phyloP scores from a whole-genome alignment of 2,329 filamentous ascomycete genomes.

The Nectriaceae sp. region DNA sequence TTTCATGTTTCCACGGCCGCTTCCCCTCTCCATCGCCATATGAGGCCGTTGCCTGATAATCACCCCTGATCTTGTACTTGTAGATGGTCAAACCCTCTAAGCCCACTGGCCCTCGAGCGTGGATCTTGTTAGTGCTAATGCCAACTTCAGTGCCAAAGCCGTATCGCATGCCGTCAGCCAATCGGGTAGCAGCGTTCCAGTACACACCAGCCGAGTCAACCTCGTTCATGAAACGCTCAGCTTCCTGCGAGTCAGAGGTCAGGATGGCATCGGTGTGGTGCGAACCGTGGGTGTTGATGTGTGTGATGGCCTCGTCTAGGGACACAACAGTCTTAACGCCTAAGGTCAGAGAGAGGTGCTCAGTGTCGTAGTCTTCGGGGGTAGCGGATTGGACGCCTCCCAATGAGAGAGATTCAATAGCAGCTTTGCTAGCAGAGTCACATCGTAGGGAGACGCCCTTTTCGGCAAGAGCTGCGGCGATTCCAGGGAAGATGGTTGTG shows the following conservation, averaged over 20 bases:
- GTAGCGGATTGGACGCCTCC: slow-evolving; percentile 63
- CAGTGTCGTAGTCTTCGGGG: slow-evolving; percentile 78
- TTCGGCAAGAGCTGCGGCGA: slow-evolving; percentile 72
- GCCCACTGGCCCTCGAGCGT: slow-evolving; percentile 89
- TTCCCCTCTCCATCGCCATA: slow-evolving; percentile 69
- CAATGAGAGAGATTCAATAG: slow-evolving; percentile 51
- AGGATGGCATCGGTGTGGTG: slow-evolving; percentile 94
- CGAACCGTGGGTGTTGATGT: slow-evolving; percentile 91
- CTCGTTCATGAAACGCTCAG: slow-evolving; percentile 79
- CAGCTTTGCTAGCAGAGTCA: slow-evolving; percentile 68
- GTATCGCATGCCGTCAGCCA: slow-evolving; percentile 95
- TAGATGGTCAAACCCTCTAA: slow-evolving; percentile 95
- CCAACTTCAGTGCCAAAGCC: slow-evolving; percentile 98
- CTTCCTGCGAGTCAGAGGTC: slow-evolving; percentile 66
- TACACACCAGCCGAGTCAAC: slow-evolving; percentile 92
- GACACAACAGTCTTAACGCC: slow-evolving; percentile 77
- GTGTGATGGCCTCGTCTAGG: slow-evolving; percentile 72
- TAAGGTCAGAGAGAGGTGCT: slow-evolving; percentile 83
- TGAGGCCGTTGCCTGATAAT: slow-evolving; percentile 77
- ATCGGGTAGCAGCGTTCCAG: slow-evolving; percentile 94
- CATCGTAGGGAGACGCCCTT: slow-evolving; percentile 84
- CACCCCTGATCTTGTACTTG: slow-evolving; percentile 87
- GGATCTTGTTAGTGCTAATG: slow-evolving; percentile 98
- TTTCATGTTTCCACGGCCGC: slow-evolving; percentile 61
- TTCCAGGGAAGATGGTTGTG: slow-evolving; percentile 64